Percentiles rank a stretch among this genome's conserved stretches.
phyloP scores from a whole-genome alignment of 441 rosid genomes.

The Aleurites moluccanus region DNA sequence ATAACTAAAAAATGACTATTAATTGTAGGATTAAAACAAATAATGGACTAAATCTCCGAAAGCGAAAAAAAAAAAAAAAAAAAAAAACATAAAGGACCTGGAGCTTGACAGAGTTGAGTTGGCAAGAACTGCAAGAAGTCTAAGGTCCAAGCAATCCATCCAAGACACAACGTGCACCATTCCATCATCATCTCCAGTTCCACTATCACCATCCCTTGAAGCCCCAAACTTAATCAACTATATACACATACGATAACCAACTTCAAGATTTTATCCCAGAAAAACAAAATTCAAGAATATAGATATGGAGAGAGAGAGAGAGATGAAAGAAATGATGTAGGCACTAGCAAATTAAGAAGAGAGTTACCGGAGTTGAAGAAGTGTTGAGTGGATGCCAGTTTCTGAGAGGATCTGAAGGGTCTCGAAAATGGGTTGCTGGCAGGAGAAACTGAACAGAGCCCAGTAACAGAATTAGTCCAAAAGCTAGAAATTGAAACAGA shows the following conservation, averaged over 20 bases:
- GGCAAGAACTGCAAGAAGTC: conserved; percentile 40
- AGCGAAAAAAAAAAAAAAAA: no score
- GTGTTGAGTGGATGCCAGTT: conserved; percentile 37
- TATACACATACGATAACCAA: neutral
- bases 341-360: no score
- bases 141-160: conserved; percentile 48
- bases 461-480: conserved; percentile 29
- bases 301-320: no score
- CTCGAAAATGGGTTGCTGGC: conserved; percentile 48
- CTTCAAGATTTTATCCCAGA: neutral
- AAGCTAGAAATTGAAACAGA: conserved; percentile 29
- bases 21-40: no score
- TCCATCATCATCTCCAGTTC: conserved; percentile 30
- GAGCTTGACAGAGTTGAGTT: conserved; percentile 48
- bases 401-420: conserved; percentile 40
- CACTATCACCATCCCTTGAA: conserved; percentile 11
- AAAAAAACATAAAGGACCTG: conserved; percentile 23
- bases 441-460: conserved; percentile 36
- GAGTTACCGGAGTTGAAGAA: conserved; percentile 22
- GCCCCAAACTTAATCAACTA: conserved; percentile 14
- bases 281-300: no score
- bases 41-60: no score
- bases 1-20: no score
- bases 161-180: conserved; percentile 45
- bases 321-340: no score